Evolutionary conservation across 257 asterid species (phyloP), one percentile per base, ranked within the genome.

Genomic region (Scutellaria galericulata): DNA sequence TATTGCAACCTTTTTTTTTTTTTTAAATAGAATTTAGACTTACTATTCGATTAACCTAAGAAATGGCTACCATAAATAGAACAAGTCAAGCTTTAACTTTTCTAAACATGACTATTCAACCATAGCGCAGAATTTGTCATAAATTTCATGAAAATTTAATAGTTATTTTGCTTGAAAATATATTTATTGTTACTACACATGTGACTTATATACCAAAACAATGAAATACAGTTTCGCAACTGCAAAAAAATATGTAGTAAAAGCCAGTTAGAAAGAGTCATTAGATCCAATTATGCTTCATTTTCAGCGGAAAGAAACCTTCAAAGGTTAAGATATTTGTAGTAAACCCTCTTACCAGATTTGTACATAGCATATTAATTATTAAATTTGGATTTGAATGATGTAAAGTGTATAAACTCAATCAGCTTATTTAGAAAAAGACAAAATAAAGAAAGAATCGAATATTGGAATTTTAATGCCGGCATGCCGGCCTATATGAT

Each of bases 401-500:
- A 44, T 7, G 11, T 44, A 7, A 44, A 4, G 37, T 31, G 5
- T 44, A 7, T 45, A 45, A 45, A 24, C 27, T 24, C 27, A 24
- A 24, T 24, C 27, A 24, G 27, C 27, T 24, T 24, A 24, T 24
- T 24, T 24, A 24, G 1, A 24, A 24, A 24, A 2, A n/a, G n/a
- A n/a, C n/a, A n/a, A n/a, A n/a, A n/a, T n/a, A n/a, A 22, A 22
- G 2, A 22, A 22, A 7, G 5, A 59, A 41, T 14, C 9, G 9
- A 64, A 64, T 39, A 70, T 69, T 76, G 78, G 66, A 51, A 9
- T 7, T 27, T 52, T 20, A 37, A 35, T 41, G 78, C 78, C 78
- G 80, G 75, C 82, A 68, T 58, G 83, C 88, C 85, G 76, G 82
- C 88, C 75, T 54, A 7, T 12, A 65, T 64, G 48, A 62, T 40